Evolutionary conservation across 2,329 filamentous ascomycete genomes (phyloP).

Genomic region (Thielaviopsis punctulata): DNA sequence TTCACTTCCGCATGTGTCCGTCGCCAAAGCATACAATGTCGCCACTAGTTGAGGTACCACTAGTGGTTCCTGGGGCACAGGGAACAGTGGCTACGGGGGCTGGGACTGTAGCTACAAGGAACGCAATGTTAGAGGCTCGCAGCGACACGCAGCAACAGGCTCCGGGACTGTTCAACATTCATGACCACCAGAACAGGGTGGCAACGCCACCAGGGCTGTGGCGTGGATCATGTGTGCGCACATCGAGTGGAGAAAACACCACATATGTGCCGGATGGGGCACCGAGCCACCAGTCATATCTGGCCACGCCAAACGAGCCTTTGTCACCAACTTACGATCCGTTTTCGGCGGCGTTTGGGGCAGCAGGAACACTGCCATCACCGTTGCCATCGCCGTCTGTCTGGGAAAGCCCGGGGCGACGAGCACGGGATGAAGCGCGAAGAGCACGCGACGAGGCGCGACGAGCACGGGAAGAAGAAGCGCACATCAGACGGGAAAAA

Average conservation of each 20-base stretch:
- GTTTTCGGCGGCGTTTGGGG: constrained; percentile 23
- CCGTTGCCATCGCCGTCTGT: background rate
- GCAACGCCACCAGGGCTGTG: constrained; percentile 40
- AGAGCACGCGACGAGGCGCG: constrained; percentile 23
- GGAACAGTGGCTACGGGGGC: background rate
- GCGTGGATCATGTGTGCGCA: constrained; percentile 49
- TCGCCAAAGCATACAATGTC: constrained; percentile 58
- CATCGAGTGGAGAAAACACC: background rate
- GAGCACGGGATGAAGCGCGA: background rate
- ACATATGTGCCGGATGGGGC: constrained; percentile 8
- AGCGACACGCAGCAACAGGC: too few relatives aligned
- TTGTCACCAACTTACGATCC: constrained; percentile 19
- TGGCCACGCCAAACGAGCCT: constrained; percentile 8
- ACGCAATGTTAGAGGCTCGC: too few relatives aligned
- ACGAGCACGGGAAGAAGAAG: too few relatives aligned
- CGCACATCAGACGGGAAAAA: too few relatives aligned
- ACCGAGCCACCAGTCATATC: constrained; percentile 4
- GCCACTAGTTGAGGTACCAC: background rate
- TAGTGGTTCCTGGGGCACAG: background rate
- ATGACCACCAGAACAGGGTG: background rate
- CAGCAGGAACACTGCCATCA: background rate
- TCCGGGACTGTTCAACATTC: background rate
- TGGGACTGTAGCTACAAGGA: background rate
- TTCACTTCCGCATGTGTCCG: constrained; percentile 62
- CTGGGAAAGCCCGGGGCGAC: background rate